phyloP scores from a whole-genome alignment of 768 basidiomycete species.

The Suillus occidentalis region DNA sequence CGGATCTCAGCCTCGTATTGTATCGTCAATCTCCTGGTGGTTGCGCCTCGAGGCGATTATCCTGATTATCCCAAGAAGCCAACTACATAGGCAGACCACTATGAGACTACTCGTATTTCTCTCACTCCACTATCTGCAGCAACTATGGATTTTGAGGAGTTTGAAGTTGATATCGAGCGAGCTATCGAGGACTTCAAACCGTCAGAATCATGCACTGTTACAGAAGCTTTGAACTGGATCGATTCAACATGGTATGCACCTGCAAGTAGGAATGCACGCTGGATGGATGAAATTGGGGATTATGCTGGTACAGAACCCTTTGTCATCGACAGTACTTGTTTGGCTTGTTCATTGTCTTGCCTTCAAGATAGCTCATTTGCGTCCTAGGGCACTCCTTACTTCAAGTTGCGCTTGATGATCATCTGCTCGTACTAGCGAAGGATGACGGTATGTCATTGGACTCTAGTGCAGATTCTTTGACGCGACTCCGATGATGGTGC shows the following conservation, averaged over 20 bases:
- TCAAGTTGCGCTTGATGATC: no score
- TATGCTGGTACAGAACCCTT: no score
- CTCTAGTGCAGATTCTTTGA: no score
- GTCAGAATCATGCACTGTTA: constrained; percentile 13
- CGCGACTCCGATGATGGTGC: no score
- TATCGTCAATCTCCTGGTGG: neutral
- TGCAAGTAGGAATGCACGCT: constrained; percentile 39
- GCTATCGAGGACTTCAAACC: neutral
- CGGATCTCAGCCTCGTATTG: neutral
- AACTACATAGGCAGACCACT: neutral
- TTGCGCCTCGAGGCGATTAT: constrained; percentile 4
- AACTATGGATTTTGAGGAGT: constrained; percentile 41
- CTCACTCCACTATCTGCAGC: neutral
- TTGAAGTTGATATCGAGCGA: constrained; percentile 26
- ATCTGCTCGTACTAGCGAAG: no score
- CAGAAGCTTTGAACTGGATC: constrained; percentile 29
- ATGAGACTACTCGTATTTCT: neutral
- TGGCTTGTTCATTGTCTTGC: no score
- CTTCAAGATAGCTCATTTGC: no score
- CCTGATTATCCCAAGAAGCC: neutral
- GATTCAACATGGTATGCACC: constrained; percentile 42
- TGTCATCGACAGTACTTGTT: no score
- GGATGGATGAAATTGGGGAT: constrained; percentile 54
- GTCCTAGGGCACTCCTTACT: no score
- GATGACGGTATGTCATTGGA: no score